Evolutionary conservation across 257 asterid species (phyloP).

Genomic region (Scutellaria baicalensis): DNA sequence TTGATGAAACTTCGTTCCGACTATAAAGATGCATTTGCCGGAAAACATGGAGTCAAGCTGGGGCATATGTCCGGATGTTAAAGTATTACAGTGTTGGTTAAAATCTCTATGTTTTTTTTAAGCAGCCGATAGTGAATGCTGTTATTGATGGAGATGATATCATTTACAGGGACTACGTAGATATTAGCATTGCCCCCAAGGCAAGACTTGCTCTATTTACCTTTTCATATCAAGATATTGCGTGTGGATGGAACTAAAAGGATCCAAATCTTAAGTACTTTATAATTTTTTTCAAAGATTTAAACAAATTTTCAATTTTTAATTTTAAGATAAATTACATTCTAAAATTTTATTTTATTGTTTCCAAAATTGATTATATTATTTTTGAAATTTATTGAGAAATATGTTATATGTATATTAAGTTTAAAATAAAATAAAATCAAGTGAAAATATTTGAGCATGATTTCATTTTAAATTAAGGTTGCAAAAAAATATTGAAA

Average conservation of each 20-base stretch:
- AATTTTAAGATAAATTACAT: too few relatives aligned
- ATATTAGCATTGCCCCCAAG: conserved; percentile 96
- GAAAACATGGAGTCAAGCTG: conserved; percentile 93
- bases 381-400: too few relatives aligned
- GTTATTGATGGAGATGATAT: conserved; percentile 98
- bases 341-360: too few relatives aligned
- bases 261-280: background rate
- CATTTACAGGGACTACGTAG: conserved; percentile 81
- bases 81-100: conserved; percentile 31
- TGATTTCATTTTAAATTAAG: too few relatives aligned
- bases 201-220: conserved; percentile 26
- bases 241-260: background rate
- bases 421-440: too few relatives aligned
- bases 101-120: background rate
- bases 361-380: too few relatives aligned
- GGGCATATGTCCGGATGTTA: conserved; percentile 97
- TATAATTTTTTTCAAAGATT: too few relatives aligned
- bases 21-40: conserved; percentile 83
- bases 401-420: too few relatives aligned
- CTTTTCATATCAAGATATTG: background rate
- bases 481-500: too few relatives aligned
- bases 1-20: conserved; percentile 94
- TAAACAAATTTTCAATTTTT: too few relatives aligned
- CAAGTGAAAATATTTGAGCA: too few relatives aligned
- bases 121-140: conserved; percentile 18